A percentile compares a stretch with the other conserved stretches of the same genome.
These are phyloP conservation scores for Myotisia sp. DNA, from an alignment of 2,329 filamentous ascomycete genomes.

Conservation along the genomic window DNA sequence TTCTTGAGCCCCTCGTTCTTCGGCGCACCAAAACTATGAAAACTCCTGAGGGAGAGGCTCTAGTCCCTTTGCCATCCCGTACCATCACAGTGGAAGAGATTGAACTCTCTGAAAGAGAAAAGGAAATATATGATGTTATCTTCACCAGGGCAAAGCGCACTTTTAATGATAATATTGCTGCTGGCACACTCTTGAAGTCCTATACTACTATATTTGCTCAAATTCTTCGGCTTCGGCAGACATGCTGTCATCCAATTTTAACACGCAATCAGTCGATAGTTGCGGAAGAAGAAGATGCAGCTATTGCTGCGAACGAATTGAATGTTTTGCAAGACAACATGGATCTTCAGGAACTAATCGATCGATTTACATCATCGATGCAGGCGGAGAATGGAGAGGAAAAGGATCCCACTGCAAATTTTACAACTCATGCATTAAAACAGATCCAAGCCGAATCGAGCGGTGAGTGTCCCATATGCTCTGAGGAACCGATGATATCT, in stretches of 20 bases:
- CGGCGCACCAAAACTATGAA: slow-evolving; percentile 96
- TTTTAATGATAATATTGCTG: slow-evolving; percentile 74
- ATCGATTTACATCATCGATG: slow-evolving; percentile 61
- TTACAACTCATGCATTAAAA: slow-evolving; percentile 72
- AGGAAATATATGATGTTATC: slow-evolving; percentile 86
- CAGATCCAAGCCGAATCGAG: slow-evolving; percentile 84
- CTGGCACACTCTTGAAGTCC: slow-evolving; percentile 83
- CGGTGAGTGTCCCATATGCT: slow-evolving; percentile 86
- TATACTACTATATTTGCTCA: slow-evolving; percentile 97
- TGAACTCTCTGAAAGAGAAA: slow-evolving; percentile 69
- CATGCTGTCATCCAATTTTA: slow-evolving; percentile 83
- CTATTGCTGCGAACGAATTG: slow-evolving; percentile 59
- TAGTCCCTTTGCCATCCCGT: slow-evolving; percentile 72
- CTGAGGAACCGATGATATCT: slow-evolving; percentile 89
- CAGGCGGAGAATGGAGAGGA: slow-evolving; percentile 39
- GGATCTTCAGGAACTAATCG: slow-evolving; percentile 76
- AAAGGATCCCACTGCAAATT: slow-evolving; percentile 51
- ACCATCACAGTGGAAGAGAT: slow-evolving; percentile 75
- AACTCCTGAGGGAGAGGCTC: slow-evolving; percentile 65
- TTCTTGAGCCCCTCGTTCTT: slow-evolving; percentile 88
- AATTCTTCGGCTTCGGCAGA: slow-evolving; percentile 79
- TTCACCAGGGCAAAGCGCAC: slow-evolving; percentile 68
- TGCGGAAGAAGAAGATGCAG: slow-evolving; percentile 75
- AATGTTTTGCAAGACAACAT: slow-evolving; percentile 86
- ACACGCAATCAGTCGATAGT: slow-evolving; percentile 74